These are phyloP conservation scores for Teratosphaeriaceae sp. DNA, from an alignment of 2,329 filamentous ascomycete species.

Conservation along the genomic window DNA sequence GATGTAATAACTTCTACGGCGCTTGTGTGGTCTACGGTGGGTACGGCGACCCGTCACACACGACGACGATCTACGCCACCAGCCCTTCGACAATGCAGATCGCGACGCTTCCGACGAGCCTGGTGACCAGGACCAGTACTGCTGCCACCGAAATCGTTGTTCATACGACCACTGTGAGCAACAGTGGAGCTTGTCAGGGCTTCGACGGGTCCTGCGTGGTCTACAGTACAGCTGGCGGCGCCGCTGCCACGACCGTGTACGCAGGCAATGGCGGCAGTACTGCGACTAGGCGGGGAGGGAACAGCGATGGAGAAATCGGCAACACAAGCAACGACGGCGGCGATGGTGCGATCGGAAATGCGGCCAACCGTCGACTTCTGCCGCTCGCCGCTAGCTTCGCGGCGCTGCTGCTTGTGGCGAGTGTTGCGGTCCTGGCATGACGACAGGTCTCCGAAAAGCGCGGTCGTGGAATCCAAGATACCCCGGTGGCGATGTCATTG, in stretches of 20 bases:
- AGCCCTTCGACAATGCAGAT: not conserved
- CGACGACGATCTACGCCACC: slow-evolving; percentile 8
- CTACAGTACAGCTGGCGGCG: slow-evolving; percentile 2
- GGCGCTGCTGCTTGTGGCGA: not conserved
- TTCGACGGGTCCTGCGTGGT: slow-evolving; percentile 8
- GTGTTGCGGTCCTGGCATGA: not conserved
- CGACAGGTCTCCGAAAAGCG: too few relatives aligned
- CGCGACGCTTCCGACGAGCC: not conserved
- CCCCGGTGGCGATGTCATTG: too few relatives aligned
- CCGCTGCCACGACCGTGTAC: slow-evolving; percentile 7
- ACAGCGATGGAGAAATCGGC: slow-evolving; percentile 4
- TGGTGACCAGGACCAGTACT: slow-evolving; percentile 1
- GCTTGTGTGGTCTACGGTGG: slow-evolving; percentile 10
- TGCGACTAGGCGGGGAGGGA: not conserved
- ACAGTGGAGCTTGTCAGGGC: slow-evolving; percentile 6
- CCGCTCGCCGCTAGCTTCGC: not conserved
- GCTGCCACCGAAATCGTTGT: slow-evolving; percentile 1
- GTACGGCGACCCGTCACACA: slow-evolving; percentile 6
- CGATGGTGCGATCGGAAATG: not conserved
- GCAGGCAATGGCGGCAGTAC: not conserved
- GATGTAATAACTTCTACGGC: slow-evolving; percentile 11
- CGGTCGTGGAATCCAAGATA: too few relatives aligned
- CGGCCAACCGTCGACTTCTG: not conserved
- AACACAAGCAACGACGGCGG: not conserved
- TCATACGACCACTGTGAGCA: slow-evolving; percentile 4